Evolutionary conservation across 345 rosid species (phyloP).

Genomic region (Eucalyptus shirleyi): DNA sequence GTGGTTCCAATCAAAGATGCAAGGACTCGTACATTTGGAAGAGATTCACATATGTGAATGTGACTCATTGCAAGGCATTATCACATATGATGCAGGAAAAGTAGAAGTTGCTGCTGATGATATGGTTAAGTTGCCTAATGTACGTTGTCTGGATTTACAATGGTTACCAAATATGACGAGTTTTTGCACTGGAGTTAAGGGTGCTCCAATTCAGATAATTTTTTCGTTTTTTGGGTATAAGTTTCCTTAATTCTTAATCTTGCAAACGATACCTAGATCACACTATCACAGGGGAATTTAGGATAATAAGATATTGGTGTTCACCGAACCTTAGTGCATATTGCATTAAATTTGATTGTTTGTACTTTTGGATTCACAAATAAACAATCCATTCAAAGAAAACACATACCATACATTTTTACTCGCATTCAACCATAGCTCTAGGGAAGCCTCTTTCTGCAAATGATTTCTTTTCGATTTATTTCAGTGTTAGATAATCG

Average conservation of each 20-base stretch:
- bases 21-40: neutral
- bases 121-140: neutral
- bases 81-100: neutral
- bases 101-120: neutral
- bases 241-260: no score
- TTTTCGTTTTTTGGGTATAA: neutral
- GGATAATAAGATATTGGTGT: neutral
- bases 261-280: no score
- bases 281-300: no score
- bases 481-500: no score
- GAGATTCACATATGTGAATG: neutral
- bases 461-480: no score
- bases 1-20: fast-evolving
- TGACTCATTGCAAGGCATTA: neutral
- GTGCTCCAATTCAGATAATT: neutral
- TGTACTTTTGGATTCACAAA: neutral
- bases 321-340: neutral
- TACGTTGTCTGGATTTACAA: fast-evolving
- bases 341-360: no score
- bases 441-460: neutral
- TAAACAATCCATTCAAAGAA: no score
- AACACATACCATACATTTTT: neutral
- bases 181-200: neutral
- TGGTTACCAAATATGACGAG: neutral
- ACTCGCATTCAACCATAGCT: fast-evolving